Conservation (phyloP, 2,329 filamentous ascomycete genomes). For the Fusarium sp. region DNA sequence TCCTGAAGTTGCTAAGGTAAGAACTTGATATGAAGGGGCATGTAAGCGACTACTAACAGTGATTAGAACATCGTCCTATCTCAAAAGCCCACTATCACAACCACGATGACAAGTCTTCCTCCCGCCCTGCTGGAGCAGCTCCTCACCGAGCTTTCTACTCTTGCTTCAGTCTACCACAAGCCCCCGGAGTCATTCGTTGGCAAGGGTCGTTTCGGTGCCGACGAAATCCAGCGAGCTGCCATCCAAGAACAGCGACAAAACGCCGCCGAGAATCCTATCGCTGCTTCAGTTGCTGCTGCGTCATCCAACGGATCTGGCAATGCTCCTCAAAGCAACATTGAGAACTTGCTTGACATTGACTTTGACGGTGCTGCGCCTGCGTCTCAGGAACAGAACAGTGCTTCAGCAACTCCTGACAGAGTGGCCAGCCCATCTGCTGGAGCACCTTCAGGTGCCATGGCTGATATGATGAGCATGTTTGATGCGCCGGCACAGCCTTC, state of each 20-base stretch:
- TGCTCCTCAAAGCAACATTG: conserved; percentile 79
- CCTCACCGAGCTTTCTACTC: conserved; percentile 90
- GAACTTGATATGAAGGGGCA: conserved; percentile 18
- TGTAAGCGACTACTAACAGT: conserved; percentile 5
- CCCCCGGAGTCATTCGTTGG: conserved; percentile 98
- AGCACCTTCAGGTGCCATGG: conserved; percentile 63
- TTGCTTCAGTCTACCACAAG: conserved; percentile 98
- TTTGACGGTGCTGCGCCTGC: conserved; percentile 94
- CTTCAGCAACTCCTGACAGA: conserved; percentile 75
- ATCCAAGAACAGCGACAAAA: conserved; percentile 97
- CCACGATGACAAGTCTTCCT: conserved; percentile 92
- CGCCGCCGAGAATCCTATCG: conserved; percentile 92
- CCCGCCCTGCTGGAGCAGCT: conserved; percentile 87
- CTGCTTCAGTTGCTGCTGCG: conserved; percentile 81
- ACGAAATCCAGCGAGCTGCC: conserved; percentile 93
- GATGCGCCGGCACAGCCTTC: conserved; percentile 73
- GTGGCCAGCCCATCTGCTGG: conserved; percentile 71
- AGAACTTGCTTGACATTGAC: conserved; percentile 96
- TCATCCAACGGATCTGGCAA: conserved; percentile 73
- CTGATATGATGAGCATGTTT: conserved; percentile 78
- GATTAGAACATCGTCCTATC: conserved; percentile 84
- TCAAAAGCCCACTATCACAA: conserved; percentile 92
- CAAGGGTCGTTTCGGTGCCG: conserved; percentile 92
- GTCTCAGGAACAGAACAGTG: conserved; percentile 74
- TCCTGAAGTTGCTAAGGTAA: conserved; percentile 86